Percentiles rank a stretch among this genome's conserved stretches.
Conservation (phyloP, 2,329 filamentous ascomycete genomes). For the Xylaria sp. region DNA sequence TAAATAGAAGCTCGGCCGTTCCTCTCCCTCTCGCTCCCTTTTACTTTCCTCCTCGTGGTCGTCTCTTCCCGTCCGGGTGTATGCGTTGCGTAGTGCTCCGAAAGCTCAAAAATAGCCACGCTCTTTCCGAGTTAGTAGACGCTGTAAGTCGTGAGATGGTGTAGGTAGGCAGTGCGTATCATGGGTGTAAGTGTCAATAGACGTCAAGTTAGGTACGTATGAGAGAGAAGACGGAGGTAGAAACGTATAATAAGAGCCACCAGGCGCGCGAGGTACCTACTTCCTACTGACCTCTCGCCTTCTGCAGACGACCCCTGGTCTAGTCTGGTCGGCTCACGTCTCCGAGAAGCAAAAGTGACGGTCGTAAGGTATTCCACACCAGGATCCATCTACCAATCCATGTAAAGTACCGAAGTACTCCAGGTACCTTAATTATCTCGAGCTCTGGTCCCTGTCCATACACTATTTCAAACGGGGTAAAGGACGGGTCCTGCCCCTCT, state of each 20-base stretch:
- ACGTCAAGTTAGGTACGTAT: constrained; percentile 29
- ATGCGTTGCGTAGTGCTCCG: constrained; percentile 18
- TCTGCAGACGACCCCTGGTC: constrained; percentile 29
- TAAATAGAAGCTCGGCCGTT: constrained; percentile 32
- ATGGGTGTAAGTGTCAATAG: constrained; percentile 27
- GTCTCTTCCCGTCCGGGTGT: constrained; percentile 24
- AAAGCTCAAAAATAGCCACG: constrained; percentile 14
- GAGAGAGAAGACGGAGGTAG: constrained; percentile 28
- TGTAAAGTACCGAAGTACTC: constrained; percentile 19
- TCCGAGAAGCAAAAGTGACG: constrained; percentile 40
- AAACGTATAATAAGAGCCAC: constrained; percentile 35
- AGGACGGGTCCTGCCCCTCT: neutral
- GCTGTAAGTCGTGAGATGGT: constrained; percentile 29
- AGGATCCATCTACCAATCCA: constrained; percentile 12
- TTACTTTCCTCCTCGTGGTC: constrained; percentile 12
- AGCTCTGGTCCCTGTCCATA: constrained; percentile 16
- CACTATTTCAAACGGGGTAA: constrained; percentile 26
- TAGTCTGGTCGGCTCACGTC: constrained; percentile 39
- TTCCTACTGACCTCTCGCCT: constrained; percentile 24
- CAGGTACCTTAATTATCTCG: neutral
- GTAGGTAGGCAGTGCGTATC: constrained; percentile 10
- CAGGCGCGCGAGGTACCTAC: constrained; percentile 26
- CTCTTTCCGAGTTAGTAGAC: constrained; percentile 21
- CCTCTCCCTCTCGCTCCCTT: constrained; percentile 5
- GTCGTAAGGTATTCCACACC: constrained; percentile 34